Evolutionary conservation across 306 rosid genomes (phyloP), one percentile per base, ranked within the genome.

Genomic region (Boehmeria nivea): DNA sequence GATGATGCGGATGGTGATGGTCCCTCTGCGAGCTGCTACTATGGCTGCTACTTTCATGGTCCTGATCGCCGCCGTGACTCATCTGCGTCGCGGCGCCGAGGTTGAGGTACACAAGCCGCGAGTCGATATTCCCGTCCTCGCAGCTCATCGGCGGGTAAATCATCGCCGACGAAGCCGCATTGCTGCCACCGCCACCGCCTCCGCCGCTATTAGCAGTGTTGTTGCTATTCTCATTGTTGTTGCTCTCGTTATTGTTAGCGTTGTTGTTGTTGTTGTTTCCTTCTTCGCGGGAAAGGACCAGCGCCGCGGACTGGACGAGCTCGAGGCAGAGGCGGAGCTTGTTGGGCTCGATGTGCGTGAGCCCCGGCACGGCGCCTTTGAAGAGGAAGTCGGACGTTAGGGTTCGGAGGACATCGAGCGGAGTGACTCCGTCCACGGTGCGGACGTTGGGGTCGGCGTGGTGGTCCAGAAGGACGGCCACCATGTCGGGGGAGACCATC

Each of bases 401-500:
- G 95, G 99, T 93, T 87, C 99, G 64, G 0, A 93, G 81, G 0
- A 88, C 84, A 65, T 93, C 99, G 0, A 93, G 73, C 0, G 99
- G 95, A 0, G 96, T 93, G 12, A 93, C 77, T 1, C 87, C 95
- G 0, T 84, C 94, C 0, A 93, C 76, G 0, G 99, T 93, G 10
- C 99, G 66, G 3, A 87, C 91, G 26, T 88, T 93, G 0, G 99
- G 99, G 22, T 93, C 99, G 0, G 99, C 99, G 49, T 93, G 99
- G 88, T 93, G 99, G 71, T 93, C 99, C 0, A 93, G 96, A 1
- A 93, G 76, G 0, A 93, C 99, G 0, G 99, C 94, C 24, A 93
- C 99, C 99, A 93, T 93, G 71, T 93, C 99, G 0, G 99, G 94
- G 0, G 99, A 93, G 10, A 93, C 96, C 95, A 93, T 85, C 54